Evolutionary conservation across 1,139 yeast genomes (phyloP), one percentile per base, ranked within the genome.

Genomic region (Saccharomyces hybrid): DNA sequence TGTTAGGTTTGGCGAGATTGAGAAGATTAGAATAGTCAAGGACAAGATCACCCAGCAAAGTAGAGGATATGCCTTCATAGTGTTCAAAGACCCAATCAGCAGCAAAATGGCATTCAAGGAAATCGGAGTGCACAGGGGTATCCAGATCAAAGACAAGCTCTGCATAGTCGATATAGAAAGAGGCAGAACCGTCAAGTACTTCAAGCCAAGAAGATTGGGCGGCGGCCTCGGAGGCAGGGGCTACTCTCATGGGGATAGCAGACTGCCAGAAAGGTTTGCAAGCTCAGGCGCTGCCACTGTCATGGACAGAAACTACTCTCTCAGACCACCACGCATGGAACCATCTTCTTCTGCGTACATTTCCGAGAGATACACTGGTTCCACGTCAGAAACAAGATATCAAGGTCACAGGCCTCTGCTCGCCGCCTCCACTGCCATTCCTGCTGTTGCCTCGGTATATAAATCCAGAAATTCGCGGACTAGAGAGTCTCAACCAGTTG

Each of bases 11-110:
- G 97, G 97, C 0, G 79, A 80, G 6, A 81, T 91, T 46, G 91
- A 86, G 54, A 77, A 75, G 57, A 70, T 71, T 1, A 74, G 91
- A 27, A 77, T 90, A 2, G 87, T 90, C 0, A 28, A 20, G 31
- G 11, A 30, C 16, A 9, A 31, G 25, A 32, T 32, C 31, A 11
- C 25, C 42, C n/a, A 32, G 41, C n/a, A 13, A 26, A 71, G 48
- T 31, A 78, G 80, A 59, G 98, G 98, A 0, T 93, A 93, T 67
- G 98, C 88, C 1, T 93, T 93, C 68, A 75, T 91, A 1, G 85
- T 86, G 4, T 91, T 81, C 69, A 84, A 80, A 3, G 64, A 64
- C 46, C 55, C 63, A 8, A 56, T 55, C 11, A 57, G 62, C 41
- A 62, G 66, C 28, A 63, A 74, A 77, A 50, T 86, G 79, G 54